These are phyloP conservation scores for Didymella glomerata DNA, from an alignment of 2,329 filamentous ascomycete genomes.

Conservation along the genomic window DNA sequence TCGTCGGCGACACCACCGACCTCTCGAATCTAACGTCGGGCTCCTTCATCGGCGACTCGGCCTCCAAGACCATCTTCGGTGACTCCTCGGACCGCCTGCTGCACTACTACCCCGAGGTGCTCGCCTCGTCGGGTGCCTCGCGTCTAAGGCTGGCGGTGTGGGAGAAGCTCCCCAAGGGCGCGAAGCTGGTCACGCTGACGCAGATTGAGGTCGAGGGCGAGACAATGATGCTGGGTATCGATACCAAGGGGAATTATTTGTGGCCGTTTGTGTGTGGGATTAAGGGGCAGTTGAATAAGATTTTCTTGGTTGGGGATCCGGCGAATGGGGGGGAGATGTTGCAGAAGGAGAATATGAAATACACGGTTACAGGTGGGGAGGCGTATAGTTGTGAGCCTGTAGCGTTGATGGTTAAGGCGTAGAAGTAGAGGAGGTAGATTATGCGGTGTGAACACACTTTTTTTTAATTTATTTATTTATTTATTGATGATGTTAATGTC, in stretches of 20 bases:
- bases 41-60: slow-evolving; percentile 14
- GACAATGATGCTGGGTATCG: slow-evolving; percentile 20
- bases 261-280: slow-evolving; percentile 21
- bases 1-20: slow-evolving; percentile 13
- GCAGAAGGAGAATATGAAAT: slow-evolving; percentile 18
- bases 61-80: slow-evolving; percentile 15
- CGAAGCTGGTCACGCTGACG: slow-evolving; percentile 16
- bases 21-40: slow-evolving; percentile 12
- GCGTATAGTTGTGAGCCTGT: slow-evolving; percentile 21
- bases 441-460: slow-evolving; percentile 1
- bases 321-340: slow-evolving; percentile 1
- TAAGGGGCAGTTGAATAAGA: slow-evolving; percentile 18
- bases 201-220: slow-evolving; percentile 15
- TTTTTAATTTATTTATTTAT: neutral
- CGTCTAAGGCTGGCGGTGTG: slow-evolving; percentile 14
- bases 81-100: slow-evolving; percentile 16
- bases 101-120: slow-evolving; percentile 17
- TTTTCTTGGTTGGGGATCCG: slow-evolving; percentile 16
- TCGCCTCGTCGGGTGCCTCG: slow-evolving; percentile 12
- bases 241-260: slow-evolving; percentile 14
- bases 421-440: neutral
- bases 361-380: slow-evolving; percentile 18
- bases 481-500: slow-evolving; percentile 5
- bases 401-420: slow-evolving; percentile 14
- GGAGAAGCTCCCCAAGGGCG: slow-evolving; percentile 18